A percentile compares a stretch with the other conserved stretches of the same genome.
Evolutionary conservation across 1,284 basidiomycete species (phyloP).

Genomic region (Boletus smithii): DNA sequence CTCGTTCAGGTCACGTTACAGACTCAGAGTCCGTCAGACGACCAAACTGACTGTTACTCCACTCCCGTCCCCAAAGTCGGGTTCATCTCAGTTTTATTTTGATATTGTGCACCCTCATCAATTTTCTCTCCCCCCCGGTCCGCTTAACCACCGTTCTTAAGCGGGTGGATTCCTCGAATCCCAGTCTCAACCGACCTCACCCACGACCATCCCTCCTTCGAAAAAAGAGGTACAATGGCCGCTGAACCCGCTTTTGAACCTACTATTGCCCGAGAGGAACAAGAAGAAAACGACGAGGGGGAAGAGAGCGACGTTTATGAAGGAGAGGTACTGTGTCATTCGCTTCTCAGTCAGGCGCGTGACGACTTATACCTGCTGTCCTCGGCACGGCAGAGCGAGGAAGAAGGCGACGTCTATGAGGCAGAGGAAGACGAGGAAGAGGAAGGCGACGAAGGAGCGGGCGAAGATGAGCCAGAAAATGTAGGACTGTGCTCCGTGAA

Average conservation of each 20-base stretch:
- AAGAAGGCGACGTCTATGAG: conserved; percentile 6
- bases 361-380: background rate
- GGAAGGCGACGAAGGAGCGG: conserved; percentile 6
- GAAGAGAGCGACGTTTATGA: conserved; percentile 33
- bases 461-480: background rate
- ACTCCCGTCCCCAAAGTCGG: background rate
- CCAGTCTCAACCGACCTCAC: conserved; percentile 8
- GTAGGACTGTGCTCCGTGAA: conserved; percentile 7
- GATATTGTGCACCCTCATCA: background rate
- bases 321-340: conserved; percentile 19
- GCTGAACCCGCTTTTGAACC: conserved; percentile 21
- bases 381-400: conserved; percentile 22
- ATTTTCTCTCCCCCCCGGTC: conserved; percentile 4
- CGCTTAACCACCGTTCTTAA: conserved; percentile 14
- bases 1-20: conserved; percentile 7
- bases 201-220: background rate
- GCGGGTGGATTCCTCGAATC: conserved; percentile 4
- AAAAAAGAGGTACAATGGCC: conserved; percentile 19
- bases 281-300: conserved; percentile 17
- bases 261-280: background rate
- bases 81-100: background rate
- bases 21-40: conserved; percentile 4
- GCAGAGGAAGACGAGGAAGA: conserved; percentile 25
- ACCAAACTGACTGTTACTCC: conserved; percentile 2
- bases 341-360: background rate